Base-by-base conservation (phyloP, 2,329 filamentous ascomycete genomes). In the Rutstroemia sp. region DNA sequence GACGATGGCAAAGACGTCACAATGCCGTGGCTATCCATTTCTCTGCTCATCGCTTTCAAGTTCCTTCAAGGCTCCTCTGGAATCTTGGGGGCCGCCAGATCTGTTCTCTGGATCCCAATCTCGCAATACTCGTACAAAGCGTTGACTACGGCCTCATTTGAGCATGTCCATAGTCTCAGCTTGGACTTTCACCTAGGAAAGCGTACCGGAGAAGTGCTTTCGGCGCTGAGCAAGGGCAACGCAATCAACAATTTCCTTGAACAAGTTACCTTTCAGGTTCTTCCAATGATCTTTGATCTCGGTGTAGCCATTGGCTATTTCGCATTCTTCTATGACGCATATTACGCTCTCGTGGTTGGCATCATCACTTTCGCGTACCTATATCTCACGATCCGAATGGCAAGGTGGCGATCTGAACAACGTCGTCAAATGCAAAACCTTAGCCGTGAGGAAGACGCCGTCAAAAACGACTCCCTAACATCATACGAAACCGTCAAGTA, bases 381-480 rank as follows among this genome's bases (percentile, higher is more conserved):
- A 54, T 96, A 96, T 72, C 82, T 97, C 68, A 99, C 94, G 6
- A 90, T 99, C 65, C 89, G 92, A 62, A 91, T 99, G 87, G 92
- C 94, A 16, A 88, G 92, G 60, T 96, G 91, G 76, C 82, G 94
- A 65, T 89, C 92, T 6, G 89, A 95, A 66, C 89, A 96, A 66
- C 84, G 94, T 65, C 83, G 94, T 59, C 83, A 92, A 67, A 96
- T 96, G 87, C 92, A 92, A 51, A 97, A 96, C 69, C 89, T 91
- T 14, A 91, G 94, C 64, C 82, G 94, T 61, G 91, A 96, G 73
- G 91, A 96, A 73, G 92, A 96, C 72, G 94, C 94, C 6, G 91
- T 97, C 64, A 97, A 97, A 73, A 97, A 96, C 69, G 94, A 99
- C 71, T 97, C 94, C 0, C 94, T 99, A 76, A 91, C 94, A 60